These are phyloP conservation scores for Cladophialophora exuberans DNA, from an alignment of 2,329 filamentous ascomycete species.

Conservation along the genomic window DNA sequence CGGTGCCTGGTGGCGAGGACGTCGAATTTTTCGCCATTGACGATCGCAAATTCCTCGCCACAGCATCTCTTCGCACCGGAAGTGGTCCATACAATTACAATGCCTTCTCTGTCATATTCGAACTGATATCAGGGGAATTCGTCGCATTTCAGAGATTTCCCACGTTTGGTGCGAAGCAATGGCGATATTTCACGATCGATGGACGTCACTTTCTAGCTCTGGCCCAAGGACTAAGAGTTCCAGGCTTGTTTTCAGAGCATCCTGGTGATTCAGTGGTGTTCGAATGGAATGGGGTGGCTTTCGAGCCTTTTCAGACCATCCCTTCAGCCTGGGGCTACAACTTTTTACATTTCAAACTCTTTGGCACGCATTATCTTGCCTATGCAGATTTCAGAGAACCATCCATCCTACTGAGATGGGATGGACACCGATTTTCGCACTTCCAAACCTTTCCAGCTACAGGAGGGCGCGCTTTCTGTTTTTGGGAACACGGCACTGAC, in stretches of 20 bases:
- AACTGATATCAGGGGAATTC: neutral
- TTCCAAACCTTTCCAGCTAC: neutral
- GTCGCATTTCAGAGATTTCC: neutral
- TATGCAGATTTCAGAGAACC: neutral
- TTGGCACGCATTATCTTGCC: neutral
- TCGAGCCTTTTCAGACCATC: neutral
- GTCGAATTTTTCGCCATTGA: constrained; percentile 1
- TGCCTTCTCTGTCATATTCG: neutral
- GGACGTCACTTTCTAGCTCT: neutral
- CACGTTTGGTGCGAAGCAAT: constrained; percentile 1
- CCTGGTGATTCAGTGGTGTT: neutral
- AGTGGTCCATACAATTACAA: neutral
- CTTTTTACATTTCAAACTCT: neutral
- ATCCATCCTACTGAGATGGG: neutral
- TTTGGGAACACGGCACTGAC: neutral
- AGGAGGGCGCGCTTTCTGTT: neutral
- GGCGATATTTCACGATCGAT: neutral
- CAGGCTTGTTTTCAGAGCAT: neutral
- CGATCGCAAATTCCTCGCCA: neutral
- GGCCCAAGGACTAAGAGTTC: neutral
- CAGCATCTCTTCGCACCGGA: neutral
- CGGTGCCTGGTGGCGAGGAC: neutral
- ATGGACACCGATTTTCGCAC: neutral
- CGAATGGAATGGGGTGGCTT: neutral
- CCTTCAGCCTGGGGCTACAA: constrained; percentile 2